Percentiles rank a stretch among this genome's conserved stretches.
Conservation (phyloP, 2,329 filamentous ascomycete genomes). For the Fusarium transvaalense region DNA sequence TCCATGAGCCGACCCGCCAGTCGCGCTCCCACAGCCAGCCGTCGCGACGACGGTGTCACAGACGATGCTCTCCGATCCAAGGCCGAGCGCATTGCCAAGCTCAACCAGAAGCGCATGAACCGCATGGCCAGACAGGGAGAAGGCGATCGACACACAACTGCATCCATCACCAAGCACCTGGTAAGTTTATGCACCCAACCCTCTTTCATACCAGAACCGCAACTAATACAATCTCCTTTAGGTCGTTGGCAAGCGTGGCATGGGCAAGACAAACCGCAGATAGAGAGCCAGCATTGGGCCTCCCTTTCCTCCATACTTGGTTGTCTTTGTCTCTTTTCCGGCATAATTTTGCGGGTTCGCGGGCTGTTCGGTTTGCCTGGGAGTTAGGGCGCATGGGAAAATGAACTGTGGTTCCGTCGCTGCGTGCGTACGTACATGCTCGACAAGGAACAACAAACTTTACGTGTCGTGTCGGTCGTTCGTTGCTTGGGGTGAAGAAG, state of each 20-base stretch:
- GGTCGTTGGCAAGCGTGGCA: slow-evolving; percentile 91
- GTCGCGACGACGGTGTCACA: slow-evolving; percentile 81
- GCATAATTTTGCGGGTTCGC: slow-evolving; percentile 40
- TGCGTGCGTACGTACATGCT: slow-evolving; percentile 29
- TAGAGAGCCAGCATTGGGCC: slow-evolving; percentile 55
- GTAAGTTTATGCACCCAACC: slow-evolving; percentile 64
- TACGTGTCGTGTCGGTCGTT: slow-evolving; percentile 26
- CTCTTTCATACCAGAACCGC: neutral
- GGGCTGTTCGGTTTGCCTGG: slow-evolving; percentile 47
- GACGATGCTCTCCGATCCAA: slow-evolving; percentile 76
- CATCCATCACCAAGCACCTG: slow-evolving; percentile 89
- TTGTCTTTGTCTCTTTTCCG: slow-evolving; percentile 44
- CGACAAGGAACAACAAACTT: slow-evolving; percentile 18
- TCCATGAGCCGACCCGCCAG: slow-evolving; percentile 82
- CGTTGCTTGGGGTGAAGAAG: slow-evolving; percentile 39
- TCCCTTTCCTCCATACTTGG: slow-evolving; percentile 36
- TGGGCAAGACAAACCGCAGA: slow-evolving; percentile 86
- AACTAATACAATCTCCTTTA: slow-evolving; percentile 52
- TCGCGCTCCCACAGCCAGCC: slow-evolving; percentile 71
- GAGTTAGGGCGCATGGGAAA: slow-evolving; percentile 51
- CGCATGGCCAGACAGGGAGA: slow-evolving; percentile 97
- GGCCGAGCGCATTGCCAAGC: slow-evolving; percentile 87
- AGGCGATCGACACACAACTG: slow-evolving; percentile 89
- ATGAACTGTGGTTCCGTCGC: slow-evolving; percentile 39
- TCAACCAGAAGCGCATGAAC: slow-evolving; percentile 99